These are phyloP conservation scores for Aleurites moluccanus DNA, from an alignment of 441 rosid species.

Conservation along the genomic window DNA sequence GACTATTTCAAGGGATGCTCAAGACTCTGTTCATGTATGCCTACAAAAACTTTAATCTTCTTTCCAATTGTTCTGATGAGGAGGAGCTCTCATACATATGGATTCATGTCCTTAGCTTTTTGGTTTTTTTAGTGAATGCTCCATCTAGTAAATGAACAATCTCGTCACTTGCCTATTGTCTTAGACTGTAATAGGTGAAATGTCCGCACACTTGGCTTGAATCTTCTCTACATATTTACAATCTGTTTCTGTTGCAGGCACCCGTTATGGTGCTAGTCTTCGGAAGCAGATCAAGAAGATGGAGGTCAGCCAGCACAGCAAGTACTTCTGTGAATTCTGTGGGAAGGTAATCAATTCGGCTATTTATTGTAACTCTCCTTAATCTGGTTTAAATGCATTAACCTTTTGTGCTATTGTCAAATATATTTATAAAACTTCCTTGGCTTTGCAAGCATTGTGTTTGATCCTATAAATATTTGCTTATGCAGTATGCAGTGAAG, in stretches of 20 bases:
- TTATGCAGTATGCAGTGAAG: constrained; percentile 70
- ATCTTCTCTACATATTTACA: neutral
- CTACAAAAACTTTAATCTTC: no score
- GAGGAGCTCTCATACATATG: no score
- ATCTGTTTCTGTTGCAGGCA: constrained; percentile 42
- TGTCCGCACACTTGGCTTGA: neutral
- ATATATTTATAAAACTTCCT: no score
- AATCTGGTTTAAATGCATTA: neutral
- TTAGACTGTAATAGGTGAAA: no score
- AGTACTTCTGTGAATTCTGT: constrained; percentile 94
- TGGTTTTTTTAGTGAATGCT: no score
- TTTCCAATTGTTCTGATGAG: no score
- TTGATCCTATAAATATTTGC: neutral
- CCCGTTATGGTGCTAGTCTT: constrained; percentile 93
- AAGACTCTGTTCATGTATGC: neutral
- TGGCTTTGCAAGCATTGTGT: neutral
- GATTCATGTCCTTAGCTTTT: no score
- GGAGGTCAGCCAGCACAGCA: constrained; percentile 89
- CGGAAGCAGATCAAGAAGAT: constrained; percentile 95
- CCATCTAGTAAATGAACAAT: neutral
- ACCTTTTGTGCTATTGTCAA: neutral
- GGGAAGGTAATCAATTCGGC: constrained; percentile 56
- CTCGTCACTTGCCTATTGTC: neutral
- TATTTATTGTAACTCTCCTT: no score
- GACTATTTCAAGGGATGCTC: neutral